Base-by-base conservation (phyloP, 164 flowering plant species). In the Vitis rotundifolia region DNA sequence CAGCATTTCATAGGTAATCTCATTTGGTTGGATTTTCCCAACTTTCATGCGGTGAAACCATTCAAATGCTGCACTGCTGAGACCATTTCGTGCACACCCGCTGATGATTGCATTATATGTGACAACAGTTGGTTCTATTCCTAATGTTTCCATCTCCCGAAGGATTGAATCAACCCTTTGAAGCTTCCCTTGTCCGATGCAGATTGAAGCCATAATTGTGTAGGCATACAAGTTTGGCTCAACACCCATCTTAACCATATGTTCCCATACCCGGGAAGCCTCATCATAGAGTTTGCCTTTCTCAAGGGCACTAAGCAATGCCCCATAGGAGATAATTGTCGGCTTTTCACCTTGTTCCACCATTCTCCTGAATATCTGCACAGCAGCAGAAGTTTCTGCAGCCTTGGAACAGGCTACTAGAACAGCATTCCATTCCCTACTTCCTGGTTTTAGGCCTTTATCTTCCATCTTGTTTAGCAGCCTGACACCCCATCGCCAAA, bases 341-440 rank as follows among this genome's bases (percentile, higher is more conserved):
- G 99, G 98, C 56, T 90, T 93, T 68, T 85, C 93, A 29, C 98
- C 98, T 66, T 85, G 77, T 50, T 92, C 95, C 18, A 93, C 85
- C 99, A 96, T 96, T 73, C 94, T 82, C 67, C 65, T 87, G 63
- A 96, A 96, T 59, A 93, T 85, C 69, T 91, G 83, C 64, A 93
- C 88, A 8, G 98, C 97, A 29, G 95, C 97, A 26, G 90, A 62
- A 65, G 95, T 78, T 78, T 93, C 97, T 18, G 97, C 84, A 61
- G 99, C 93, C 77, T 87, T 93, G 10, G 99, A 93, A 76, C 99
- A 96, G 18, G 99, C 97, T 49, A 91, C 73, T 74, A 96, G 98
- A 68, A 92, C 98, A 15, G 99, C 87, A 80, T 96, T 91, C 99
- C 99, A 96, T 59, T 92, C 92, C 70, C 84, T 79, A 73, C 87